These are phyloP conservation scores for Oxyria digyna DNA, from an alignment of 148 eudicot species.

Conservation along the genomic window DNA sequence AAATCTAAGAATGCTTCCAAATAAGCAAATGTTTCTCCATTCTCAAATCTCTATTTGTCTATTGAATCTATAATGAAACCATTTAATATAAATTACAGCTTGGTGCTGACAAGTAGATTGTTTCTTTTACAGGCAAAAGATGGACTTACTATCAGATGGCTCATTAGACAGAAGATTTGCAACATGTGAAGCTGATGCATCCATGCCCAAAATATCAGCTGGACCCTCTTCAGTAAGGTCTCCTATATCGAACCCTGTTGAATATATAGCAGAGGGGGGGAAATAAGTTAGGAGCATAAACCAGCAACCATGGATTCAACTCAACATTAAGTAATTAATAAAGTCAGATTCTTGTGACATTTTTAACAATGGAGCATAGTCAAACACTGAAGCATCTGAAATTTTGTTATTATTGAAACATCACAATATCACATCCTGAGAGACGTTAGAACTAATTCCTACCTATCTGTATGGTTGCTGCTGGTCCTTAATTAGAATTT, in stretches of 20 bases:
- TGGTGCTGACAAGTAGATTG: background rate
- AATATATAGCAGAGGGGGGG: background rate
- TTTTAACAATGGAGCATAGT: background rate
- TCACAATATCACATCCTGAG: background rate
- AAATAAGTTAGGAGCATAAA: background rate
- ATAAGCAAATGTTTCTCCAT: background rate
- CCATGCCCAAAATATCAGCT: conserved; percentile 79
- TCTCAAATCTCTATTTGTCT: background rate
- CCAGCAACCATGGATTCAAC: background rate
- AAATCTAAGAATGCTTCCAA: background rate
- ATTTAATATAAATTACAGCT: background rate
- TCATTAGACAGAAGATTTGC: conserved; percentile 89
- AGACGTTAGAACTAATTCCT: background rate
- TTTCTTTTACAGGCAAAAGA: conserved; percentile 1
- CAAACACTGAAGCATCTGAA: background rate
- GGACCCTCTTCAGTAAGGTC: conserved; percentile 71
- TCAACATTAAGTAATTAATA: background rate
- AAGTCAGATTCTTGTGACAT: background rate
- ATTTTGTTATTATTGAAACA: background rate
- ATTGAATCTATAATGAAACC: background rate
- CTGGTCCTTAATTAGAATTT: background rate
- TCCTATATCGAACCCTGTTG: conserved; percentile 79
- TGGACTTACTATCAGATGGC: conserved; percentile 71
- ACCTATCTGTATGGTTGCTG: background rate
- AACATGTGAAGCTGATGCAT: conserved; percentile 86